Evolutionary conservation across 345 rosid species (phyloP), one percentile per base, ranked within the genome.

Genomic region (Lepidium aucheri): DNA sequence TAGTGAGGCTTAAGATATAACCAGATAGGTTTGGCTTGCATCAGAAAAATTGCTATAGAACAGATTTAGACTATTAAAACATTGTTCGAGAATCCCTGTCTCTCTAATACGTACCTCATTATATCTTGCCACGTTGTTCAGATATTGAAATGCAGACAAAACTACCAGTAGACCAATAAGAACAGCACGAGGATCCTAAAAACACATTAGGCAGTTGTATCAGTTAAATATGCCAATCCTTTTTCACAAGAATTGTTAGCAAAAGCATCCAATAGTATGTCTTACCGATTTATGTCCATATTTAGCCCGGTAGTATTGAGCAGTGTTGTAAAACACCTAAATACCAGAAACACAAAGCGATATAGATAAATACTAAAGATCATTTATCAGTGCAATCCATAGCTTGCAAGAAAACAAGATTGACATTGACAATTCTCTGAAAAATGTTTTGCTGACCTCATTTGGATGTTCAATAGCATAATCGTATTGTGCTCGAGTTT

Each of bases 271-370:
- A 36, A 58, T 60, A 61, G 16, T 7, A 60, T 20, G 22, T 41
- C 96, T 85, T 72, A 93, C 99, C 73, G 96, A 88, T 63, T 94
- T 94, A 70, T 94, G 88, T 74, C 96, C 99, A 74, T 94, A 94
- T 54, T 88, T 88, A 4, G 95, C 97, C 9, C 67, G 88, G 71
- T 88, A 94, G 78, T 94, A 94, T 11, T 85, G 93, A 61, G 99
- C 99, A 0, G 99, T 78, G 58, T 90, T 94, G 79, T 88, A 94
- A 69, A 94, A 90, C 1, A 90, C 96, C 99, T 93, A 69, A 22
- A 60, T 0, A 67, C 28, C 39, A 36, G 32, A 56, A 38, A 50
- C 43, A 69, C 51, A 68, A 55, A 2, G 41, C 18, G 0, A 49
- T 43, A 47, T 9, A 24, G 8, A 22, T 4, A 22, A 0, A 1